Percentiles rank a stretch among this genome's conserved stretches.
These are phyloP conservation scores for Eutypella sp. DNA, from an alignment of 2,329 filamentous ascomycete genomes.

Conservation along the genomic window DNA sequence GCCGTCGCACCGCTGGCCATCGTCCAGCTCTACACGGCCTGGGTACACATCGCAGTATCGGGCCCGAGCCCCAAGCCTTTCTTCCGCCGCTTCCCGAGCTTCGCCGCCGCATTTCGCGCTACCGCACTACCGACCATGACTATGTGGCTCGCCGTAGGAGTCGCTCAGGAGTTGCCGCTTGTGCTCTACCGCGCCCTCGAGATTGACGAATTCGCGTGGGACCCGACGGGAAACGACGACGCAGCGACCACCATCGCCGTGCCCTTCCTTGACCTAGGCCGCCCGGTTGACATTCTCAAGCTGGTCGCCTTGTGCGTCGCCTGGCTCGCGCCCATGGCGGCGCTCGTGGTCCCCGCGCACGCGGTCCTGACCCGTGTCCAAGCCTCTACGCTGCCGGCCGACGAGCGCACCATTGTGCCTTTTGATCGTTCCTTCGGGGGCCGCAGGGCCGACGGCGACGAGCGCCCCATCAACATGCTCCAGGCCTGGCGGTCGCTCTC, in stretches of 20 bases:
- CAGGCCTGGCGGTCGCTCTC: conserved; percentile 76
- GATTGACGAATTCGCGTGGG: conserved; percentile 32
- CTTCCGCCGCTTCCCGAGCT: conserved; percentile 61
- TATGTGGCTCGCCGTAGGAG: conserved; percentile 50
- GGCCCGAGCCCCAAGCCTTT: conserved; percentile 55
- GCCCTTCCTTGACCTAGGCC: conserved; percentile 9
- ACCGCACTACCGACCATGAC: conserved; percentile 62
- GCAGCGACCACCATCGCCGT: conserved; percentile 15
- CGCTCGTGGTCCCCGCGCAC: conserved; percentile 66
- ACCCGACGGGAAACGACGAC: conserved; percentile 27
- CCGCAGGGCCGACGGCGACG: conserved; percentile 59
- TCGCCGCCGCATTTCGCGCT: conserved; percentile 56
- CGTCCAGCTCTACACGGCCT: conserved; percentile 64
- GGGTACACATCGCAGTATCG: conserved; percentile 80
- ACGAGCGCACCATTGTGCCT: conserved; percentile 75
- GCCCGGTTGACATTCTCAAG: conserved; percentile 32
- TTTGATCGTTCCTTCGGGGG: conserved; percentile 80
- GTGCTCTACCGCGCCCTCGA: conserved; percentile 39
- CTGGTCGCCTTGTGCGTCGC: conserved; percentile 35
- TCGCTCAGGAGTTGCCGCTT: conserved; percentile 41
- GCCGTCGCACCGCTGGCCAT: conserved; percentile 55
- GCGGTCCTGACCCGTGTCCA: conserved; percentile 76
- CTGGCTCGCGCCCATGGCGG: conserved; percentile 43
- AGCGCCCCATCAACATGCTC: conserved; percentile 60
- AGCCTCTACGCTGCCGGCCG: conserved; percentile 73